Percentiles rank a stretch among this genome's conserved stretches.
phyloP scores from a whole-genome alignment of 257 asterid genomes.

The Fraxinus anomala region DNA sequence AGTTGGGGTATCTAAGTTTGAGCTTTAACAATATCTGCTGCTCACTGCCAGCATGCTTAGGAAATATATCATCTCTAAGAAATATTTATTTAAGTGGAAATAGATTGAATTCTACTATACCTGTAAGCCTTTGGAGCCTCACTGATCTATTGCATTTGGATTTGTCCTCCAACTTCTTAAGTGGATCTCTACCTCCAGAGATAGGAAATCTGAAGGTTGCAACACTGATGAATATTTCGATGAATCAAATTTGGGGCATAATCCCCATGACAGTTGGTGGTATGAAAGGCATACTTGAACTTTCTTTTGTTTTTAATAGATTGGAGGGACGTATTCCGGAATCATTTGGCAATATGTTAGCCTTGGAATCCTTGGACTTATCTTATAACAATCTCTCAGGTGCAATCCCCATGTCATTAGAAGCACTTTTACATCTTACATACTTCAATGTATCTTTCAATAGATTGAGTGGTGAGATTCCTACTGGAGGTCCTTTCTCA shows the following conservation, averaged over 20 bases:
- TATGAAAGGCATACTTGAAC: conserved; percentile 17
- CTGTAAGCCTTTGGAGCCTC: conserved; percentile 32
- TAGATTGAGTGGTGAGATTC: conserved; percentile 23
- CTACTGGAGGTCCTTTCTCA: conserved; percentile 26
- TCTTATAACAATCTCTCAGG: conserved; percentile 40
- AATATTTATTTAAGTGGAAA: conserved; percentile 26
- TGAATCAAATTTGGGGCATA: conserved; percentile 34
- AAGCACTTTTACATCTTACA: conserved; percentile 16
- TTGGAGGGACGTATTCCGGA: conserved; percentile 39
- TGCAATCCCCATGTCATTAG: conserved; percentile 37
- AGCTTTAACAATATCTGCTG: conserved; percentile 31
- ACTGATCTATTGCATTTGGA: conserved; percentile 31
- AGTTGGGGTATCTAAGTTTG: conserved; percentile 19
- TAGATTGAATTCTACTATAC: conserved; percentile 30
- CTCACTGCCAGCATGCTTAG: conserved; percentile 35
- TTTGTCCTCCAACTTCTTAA: conserved; percentile 38
- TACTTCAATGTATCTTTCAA: conserved; percentile 27
- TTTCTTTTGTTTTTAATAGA: conserved; percentile 37
- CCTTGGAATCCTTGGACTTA: conserved; percentile 33
- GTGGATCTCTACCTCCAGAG: conserved; percentile 30
- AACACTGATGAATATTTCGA: conserved; percentile 30
- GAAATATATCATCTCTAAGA: conserved; percentile 37
- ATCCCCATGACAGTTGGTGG: conserved; percentile 36
- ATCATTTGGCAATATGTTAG: conserved; percentile 20
- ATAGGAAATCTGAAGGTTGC: conserved; percentile 29